A percentile compares a stretch with the other conserved stretches of the same genome.
Conservation (phyloP, 2,329 filamentous ascomycete species). For the Paraphaeosphaeria sporulosa region DNA sequence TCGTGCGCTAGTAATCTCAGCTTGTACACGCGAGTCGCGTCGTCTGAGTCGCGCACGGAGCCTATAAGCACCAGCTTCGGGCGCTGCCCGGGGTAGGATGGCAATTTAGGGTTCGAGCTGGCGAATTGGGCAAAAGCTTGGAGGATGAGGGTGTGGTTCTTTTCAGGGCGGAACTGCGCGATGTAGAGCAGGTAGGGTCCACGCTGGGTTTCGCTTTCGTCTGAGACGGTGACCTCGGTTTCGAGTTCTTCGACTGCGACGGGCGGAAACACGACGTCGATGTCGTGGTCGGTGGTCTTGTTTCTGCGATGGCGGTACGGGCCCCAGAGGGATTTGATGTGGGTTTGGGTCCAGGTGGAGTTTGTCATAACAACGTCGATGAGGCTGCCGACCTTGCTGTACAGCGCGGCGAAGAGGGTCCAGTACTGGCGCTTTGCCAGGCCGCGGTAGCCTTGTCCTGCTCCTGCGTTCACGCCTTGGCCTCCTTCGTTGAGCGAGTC, state of each 20-base stretch:
- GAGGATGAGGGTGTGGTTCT: slow-evolving; percentile 90
- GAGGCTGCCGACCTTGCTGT: slow-evolving; percentile 81
- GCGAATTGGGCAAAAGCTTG: slow-evolving; percentile 83
- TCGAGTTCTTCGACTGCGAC: slow-evolving; percentile 88
- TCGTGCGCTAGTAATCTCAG: slow-evolving; percentile 86
- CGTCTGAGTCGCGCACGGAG: slow-evolving; percentile 84
- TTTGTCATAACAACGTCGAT: slow-evolving; percentile 98
- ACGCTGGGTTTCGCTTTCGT: slow-evolving; percentile 72
- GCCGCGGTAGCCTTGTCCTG: slow-evolving; percentile 76
- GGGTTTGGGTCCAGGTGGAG: slow-evolving; percentile 84
- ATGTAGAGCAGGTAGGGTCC: slow-evolving; percentile 85
- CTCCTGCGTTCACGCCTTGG: slow-evolving; percentile 81
- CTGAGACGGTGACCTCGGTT: slow-evolving; percentile 74
- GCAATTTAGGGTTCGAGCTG: slow-evolving; percentile 34
- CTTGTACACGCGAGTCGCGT: slow-evolving; percentile 85
- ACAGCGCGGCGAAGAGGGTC: slow-evolving; percentile 81
- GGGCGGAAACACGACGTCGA: slow-evolving; percentile 86
- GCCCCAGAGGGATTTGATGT: slow-evolving; percentile 84
- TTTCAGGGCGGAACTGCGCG: slow-evolving; percentile 96
- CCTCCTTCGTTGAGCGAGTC: slow-evolving; percentile 69
- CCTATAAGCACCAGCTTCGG: slow-evolving; percentile 85
- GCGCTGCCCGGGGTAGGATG: slow-evolving; percentile 54
- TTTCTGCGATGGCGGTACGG: slow-evolving; percentile 51
- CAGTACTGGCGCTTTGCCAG: slow-evolving; percentile 82
- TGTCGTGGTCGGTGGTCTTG: slow-evolving; percentile 61